Base-by-base conservation (phyloP, 75 land plant genomes). In the Pinus taeda region DNA sequence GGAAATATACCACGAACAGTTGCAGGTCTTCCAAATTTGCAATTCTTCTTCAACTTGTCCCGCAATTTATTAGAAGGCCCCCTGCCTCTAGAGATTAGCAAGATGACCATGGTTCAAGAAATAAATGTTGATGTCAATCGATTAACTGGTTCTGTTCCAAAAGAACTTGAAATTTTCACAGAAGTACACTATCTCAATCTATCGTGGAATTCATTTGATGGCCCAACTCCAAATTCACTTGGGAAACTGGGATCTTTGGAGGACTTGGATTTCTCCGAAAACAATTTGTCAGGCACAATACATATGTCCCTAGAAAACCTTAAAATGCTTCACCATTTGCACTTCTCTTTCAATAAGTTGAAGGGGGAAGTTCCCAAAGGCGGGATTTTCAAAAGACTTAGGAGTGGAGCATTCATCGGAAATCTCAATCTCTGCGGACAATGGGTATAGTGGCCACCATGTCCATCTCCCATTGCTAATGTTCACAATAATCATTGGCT, bases 1-100 rank as follows among this genome's bases (percentile, higher is more conserved):
- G 93, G 93, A 60, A 77, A n/a, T n/a, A 76, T 91, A 1, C 93
- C 93, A 36, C 81, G 59, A 20, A 58, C 74, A 59, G 33, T 88
- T 57, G 67, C 55, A 9, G 24, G 14, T 39, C 73, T 71, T 6
- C 55, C 26, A 0, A 21, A 71, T 71, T 12, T 71, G 11, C 24
- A 6, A 1, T 21, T 45, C 4, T 71, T 39, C 39, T 45, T 71
- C 55, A 71, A 71, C 55, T 15, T 71, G 55, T 71, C 73, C 2
- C 20, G 21, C 12, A 71, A 71, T 71, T 45, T 71, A 71, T 45
- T 71, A 45, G 0, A 39, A 2, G 73, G 73, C 1, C 20, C 24
- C 14, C 14, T 71, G 18, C 73, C 73, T 17, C 11, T 14, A 14
- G 74, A 12, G 18, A 22, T 72, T 14, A 21, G 33, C 18, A 72